Evolutionary conservation across 1,139 yeast species (phyloP).

Genomic region (Saccharomyces uvarum): DNA sequence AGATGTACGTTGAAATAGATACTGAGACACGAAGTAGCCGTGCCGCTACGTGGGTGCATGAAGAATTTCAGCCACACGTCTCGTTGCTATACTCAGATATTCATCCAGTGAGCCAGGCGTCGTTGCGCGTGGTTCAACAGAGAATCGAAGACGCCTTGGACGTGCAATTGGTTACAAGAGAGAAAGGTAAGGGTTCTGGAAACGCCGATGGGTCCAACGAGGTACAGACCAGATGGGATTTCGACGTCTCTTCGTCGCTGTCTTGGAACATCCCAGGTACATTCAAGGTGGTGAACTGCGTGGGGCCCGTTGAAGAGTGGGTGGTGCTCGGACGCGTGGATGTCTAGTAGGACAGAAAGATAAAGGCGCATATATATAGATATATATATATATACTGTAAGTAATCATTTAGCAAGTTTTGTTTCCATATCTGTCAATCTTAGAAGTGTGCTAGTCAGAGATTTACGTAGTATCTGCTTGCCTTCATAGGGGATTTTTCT

Average conservation of each 20-base stretch:
- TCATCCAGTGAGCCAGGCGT: slow-evolving; percentile 63
- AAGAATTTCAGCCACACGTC: slow-evolving; percentile 65
- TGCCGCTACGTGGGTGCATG: slow-evolving; percentile 42
- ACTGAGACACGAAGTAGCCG: slow-evolving; percentile 11
- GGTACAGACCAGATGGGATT: slow-evolving; percentile 22
- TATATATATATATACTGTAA: slow-evolving; percentile 35
- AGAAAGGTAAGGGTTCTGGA: slow-evolving; percentile 11
- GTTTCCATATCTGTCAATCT: slow-evolving; percentile 7
- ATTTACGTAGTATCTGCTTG: slow-evolving; percentile 3
- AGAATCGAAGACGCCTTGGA: slow-evolving; percentile 63
- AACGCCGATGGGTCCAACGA: slow-evolving; percentile 4
- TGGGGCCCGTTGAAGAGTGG: slow-evolving; percentile 73
- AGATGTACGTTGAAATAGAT: slow-evolving; percentile 47
- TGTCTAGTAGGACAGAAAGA: not conserved
- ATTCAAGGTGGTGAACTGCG: slow-evolving; percentile 61
- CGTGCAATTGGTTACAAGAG: slow-evolving; percentile 37
- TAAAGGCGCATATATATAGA: slow-evolving; percentile 37
- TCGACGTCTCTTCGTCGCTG: slow-evolving; percentile 14
- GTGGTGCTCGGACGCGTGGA: slow-evolving; percentile 43
- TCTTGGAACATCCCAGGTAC: slow-evolving; percentile 41
- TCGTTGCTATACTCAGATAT: slow-evolving; percentile 63
- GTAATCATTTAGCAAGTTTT: slow-evolving; percentile 9
- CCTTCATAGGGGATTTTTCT: slow-evolving; percentile 18
- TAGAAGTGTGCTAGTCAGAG: slow-evolving; percentile 4
- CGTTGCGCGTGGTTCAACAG: slow-evolving; percentile 59